phyloP scores from a whole-genome alignment of 2,329 filamentous ascomycete species.

The Aspergillus brunneoviolaceus region DNA sequence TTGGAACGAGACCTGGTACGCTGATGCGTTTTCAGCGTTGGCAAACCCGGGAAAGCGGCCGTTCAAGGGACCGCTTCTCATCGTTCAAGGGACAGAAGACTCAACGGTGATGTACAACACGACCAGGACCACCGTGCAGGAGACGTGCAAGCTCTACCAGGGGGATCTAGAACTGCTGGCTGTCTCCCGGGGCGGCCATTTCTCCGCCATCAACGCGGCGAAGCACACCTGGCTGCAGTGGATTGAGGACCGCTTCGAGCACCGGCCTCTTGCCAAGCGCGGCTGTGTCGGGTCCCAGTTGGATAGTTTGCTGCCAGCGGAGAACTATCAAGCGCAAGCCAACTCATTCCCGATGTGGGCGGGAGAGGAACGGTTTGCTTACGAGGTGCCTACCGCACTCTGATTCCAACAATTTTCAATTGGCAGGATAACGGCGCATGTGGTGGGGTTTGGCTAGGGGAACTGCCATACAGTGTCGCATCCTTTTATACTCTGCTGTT shows the following conservation, averaged over 20 bases:
- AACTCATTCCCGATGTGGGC: constrained; percentile 20
- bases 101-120: constrained; percentile 8
- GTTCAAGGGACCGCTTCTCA: constrained; percentile 16
- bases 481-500: too few relatives aligned
- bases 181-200: constrained; percentile 14
- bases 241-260: constrained; percentile 19
- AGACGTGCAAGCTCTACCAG: constrained; percentile 9
- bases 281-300: constrained; percentile 14
- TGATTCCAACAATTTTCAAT: not conserved
- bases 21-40: constrained; percentile 11
- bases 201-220: constrained; percentile 15
- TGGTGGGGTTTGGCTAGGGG: too few relatives aligned
- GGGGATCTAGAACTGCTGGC: constrained; percentile 15
- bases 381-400: constrained; percentile 13
- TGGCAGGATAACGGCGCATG: too few relatives aligned
- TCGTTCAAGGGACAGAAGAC: constrained; percentile 17
- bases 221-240: constrained; percentile 18
- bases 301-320: constrained; percentile 13
- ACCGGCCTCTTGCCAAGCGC: constrained; percentile 4
- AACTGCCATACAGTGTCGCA: too few relatives aligned
- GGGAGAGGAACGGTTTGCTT: constrained; percentile 11
- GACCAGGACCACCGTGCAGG: constrained; percentile 9
- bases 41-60: constrained; percentile 15
- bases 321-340: constrained; percentile 10
- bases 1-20: constrained; percentile 15